Percentiles rank a stretch among this genome's conserved stretches.
Conservation (phyloP, 352 stramenopile species). For the Stephanocyclus meneghinianus region DNA sequence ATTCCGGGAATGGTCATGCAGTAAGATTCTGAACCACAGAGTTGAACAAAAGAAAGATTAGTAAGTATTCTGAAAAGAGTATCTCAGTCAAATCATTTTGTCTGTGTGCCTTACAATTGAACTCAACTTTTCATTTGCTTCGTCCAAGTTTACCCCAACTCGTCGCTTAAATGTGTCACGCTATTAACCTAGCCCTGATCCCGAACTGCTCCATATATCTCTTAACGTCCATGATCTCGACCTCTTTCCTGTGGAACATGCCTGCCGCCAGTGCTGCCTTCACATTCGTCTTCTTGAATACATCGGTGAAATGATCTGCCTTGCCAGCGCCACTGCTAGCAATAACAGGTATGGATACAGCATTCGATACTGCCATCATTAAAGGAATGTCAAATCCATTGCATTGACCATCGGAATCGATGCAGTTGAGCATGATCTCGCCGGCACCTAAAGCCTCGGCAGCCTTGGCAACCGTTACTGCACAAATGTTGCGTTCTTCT, state of each 20-base stretch:
- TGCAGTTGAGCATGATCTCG: slow-evolving; percentile 98
- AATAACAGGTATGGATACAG: slow-evolving; percentile 96
- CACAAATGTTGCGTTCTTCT: slow-evolving; percentile 84
- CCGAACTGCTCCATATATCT: slow-evolving; percentile 81
- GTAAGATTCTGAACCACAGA: too few relatives aligned
- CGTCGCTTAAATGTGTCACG: neutral
- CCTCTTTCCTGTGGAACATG: slow-evolving; percentile 98
- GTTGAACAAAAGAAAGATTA: too few relatives aligned
- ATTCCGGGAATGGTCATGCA: too few relatives aligned
- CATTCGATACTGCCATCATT: slow-evolving; percentile 86
- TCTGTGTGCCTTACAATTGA: too few relatives aligned
- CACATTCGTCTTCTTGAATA: slow-evolving; percentile 90
- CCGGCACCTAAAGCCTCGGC: slow-evolving; percentile 92
- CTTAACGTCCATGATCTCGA: slow-evolving; percentile 94
- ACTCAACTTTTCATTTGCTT: too few relatives aligned
- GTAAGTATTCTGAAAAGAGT: too few relatives aligned
- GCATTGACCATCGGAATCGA: slow-evolving; percentile 97
- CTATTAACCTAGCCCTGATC: slow-evolving; percentile 56
- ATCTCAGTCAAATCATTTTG: too few relatives aligned
- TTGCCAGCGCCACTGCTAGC: slow-evolving; percentile 94
- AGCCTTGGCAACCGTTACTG: slow-evolving; percentile 84
- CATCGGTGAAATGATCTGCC: slow-evolving; percentile 91
- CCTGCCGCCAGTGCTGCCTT: slow-evolving; percentile 95
- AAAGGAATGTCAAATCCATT: slow-evolving; percentile 87
- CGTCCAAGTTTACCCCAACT: too few relatives aligned